Conservation (phyloP, 2,329 filamentous ascomycete genomes). For the Hypocreales sp. region DNA sequence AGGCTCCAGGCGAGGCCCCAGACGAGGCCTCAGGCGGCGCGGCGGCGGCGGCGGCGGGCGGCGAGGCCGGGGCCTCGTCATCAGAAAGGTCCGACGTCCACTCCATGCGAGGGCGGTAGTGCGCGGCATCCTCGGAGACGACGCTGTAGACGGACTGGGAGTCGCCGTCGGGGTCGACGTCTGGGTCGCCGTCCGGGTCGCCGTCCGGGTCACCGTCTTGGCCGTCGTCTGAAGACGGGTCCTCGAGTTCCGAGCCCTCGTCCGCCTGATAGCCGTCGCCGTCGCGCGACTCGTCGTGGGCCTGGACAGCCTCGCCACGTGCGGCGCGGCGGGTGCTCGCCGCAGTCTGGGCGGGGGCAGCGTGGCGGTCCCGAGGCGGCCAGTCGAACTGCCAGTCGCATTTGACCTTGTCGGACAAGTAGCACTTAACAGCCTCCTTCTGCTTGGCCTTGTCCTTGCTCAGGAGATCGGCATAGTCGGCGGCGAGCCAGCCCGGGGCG, state of each 20-base stretch:
- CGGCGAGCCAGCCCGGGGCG: slow-evolving; percentile 20
- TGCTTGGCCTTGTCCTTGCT: slow-evolving; percentile 47
- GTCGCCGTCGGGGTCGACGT: slow-evolving; percentile 23
- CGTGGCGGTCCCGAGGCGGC: slow-evolving; percentile 20
- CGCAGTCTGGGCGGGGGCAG: neutral
- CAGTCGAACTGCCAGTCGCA: slow-evolving; percentile 46
- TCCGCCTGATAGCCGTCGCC: slow-evolving; percentile 21
- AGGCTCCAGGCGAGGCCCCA: no score
- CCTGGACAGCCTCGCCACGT: neutral
- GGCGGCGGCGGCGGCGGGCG: slow-evolving; percentile 34
- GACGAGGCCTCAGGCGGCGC: slow-evolving; percentile 25
- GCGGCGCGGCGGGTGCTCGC: no score
- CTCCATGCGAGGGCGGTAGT: slow-evolving; percentile 34
- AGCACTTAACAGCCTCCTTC: slow-evolving; percentile 45
- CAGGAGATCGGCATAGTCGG: slow-evolving; percentile 44
- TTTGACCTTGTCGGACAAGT: slow-evolving; percentile 36
- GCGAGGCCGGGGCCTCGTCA: slow-evolving; percentile 25
- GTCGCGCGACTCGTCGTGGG: slow-evolving; percentile 16
- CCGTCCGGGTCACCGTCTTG: slow-evolving; percentile 18
- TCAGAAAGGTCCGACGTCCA: slow-evolving; percentile 44
- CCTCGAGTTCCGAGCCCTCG: slow-evolving; percentile 24
- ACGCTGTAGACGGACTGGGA: slow-evolving; percentile 38
- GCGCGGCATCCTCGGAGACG: slow-evolving; percentile 36
- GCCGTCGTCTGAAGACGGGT: slow-evolving; percentile 16
- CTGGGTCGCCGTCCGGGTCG: slow-evolving; percentile 19